Conservation (phyloP, 495 filamentous ascomycete genomes). For the Neurospora pannonica region DNA sequence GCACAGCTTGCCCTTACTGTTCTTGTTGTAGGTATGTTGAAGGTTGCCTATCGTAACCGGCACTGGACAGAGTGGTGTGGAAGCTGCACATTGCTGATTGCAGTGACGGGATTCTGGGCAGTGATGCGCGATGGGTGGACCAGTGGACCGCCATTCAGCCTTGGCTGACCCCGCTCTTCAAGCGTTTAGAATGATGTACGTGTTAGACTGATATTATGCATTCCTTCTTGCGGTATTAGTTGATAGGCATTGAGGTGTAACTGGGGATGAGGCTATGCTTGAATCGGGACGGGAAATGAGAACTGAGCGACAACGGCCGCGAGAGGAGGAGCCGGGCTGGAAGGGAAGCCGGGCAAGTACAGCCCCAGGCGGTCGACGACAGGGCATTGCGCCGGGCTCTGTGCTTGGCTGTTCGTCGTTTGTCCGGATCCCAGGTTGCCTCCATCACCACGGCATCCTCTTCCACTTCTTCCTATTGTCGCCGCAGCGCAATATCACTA, state of each 20-base stretch:
- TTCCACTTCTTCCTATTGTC: constrained; percentile 7
- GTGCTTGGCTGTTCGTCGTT: background rate
- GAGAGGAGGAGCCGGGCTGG: background rate
- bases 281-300: background rate
- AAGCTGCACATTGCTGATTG: background rate
- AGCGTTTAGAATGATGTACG: background rate
- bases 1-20: background rate
- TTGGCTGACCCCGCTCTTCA: background rate
- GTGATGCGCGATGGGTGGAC: background rate
- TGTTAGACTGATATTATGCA: background rate
- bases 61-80: background rate
- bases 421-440: background rate
- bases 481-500: background rate
- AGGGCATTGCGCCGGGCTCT: background rate
- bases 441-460: constrained; percentile 16
- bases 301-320: background rate
- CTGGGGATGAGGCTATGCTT: background rate
- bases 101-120: background rate
- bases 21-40: background rate
- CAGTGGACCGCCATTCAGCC: background rate
- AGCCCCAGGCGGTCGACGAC: background rate
- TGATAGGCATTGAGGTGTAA: background rate
- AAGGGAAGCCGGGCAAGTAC: background rate
- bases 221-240: background rate
- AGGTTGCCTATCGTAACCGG: background rate